Conservation (phyloP, 306 rosid genomes). For the Prosopis cineraria region DNA sequence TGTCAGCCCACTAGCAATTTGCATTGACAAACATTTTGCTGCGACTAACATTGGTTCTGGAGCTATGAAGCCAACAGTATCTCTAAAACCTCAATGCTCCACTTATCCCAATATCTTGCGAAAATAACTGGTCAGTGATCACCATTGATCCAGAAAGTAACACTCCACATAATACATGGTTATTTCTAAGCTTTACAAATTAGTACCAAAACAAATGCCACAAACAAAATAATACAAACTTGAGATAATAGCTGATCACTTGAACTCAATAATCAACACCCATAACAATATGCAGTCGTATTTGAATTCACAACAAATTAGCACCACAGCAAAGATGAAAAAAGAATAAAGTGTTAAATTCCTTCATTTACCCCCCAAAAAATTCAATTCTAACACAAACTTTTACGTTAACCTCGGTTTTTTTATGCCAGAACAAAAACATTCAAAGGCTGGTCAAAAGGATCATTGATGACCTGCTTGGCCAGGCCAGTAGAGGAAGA, state of each 20-base stretch:
- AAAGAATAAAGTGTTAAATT: too few relatives aligned
- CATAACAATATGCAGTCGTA: background rate
- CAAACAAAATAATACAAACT: background rate
- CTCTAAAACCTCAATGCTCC: background rate
- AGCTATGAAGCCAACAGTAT: background rate
- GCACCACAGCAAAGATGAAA: background rate
- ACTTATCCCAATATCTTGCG: background rate
- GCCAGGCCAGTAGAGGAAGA: too few relatives aligned
- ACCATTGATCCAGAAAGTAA: background rate
- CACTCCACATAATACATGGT: background rate
- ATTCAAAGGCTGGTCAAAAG: too few relatives aligned
- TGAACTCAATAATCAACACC: background rate
- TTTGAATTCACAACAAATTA: background rate
- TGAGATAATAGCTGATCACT: background rate
- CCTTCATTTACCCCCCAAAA: too few relatives aligned
- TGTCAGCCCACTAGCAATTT: constrained; percentile 37
- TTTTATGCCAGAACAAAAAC: too few relatives aligned
- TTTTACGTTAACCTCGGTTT: too few relatives aligned
- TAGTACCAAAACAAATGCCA: background rate
- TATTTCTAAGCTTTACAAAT: background rate
- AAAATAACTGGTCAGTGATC: background rate
- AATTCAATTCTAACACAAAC: too few relatives aligned
- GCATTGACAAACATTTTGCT: constrained; percentile 23
- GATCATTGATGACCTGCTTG: too few relatives aligned
- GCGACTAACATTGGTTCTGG: constrained; percentile 12